These are phyloP conservation scores for Mallotus nudiflorus DNA, from an alignment of 345 rosid species.

Conservation along the genomic window DNA sequence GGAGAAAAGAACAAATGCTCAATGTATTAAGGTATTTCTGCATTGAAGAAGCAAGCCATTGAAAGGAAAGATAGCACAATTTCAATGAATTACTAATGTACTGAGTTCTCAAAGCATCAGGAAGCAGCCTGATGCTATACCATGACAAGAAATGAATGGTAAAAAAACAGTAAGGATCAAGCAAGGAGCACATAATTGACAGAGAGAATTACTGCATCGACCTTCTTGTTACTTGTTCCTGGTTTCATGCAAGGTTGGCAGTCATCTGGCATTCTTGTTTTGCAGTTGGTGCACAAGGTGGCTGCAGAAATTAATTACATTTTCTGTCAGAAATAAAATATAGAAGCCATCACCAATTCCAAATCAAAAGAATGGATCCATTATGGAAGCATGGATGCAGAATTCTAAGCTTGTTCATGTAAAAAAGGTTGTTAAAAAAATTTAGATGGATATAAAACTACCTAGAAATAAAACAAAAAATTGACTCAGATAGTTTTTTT, in stretches of 20 bases:
- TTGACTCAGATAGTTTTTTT: neutral
- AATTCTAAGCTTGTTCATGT: neutral
- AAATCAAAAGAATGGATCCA: neutral
- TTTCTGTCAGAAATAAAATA: neutral
- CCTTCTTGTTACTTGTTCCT: conserved; percentile 16
- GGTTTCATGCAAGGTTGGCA: conserved; percentile 14
- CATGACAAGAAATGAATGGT: neutral
- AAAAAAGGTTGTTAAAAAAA: neutral
- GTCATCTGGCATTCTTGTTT: conserved; percentile 1
- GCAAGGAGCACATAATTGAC: neutral
- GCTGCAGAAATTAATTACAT: neutral
- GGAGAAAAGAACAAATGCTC: too few relatives aligned
- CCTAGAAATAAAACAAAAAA: neutral
- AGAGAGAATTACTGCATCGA: neutral
- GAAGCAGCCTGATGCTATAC: neutral
- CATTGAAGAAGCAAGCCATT: neutral
- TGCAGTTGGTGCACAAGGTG: conserved; percentile 10
- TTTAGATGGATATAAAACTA: neutral
- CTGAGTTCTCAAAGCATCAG: neutral
- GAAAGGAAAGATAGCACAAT: neutral
- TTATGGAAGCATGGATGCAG: too few relatives aligned
- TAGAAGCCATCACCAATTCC: neutral
- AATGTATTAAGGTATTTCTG: too few relatives aligned
- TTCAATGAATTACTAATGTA: neutral
- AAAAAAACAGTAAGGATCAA: neutral